Base-by-base conservation (phyloP, 2,329 filamentous ascomycete species). In the Cordyceps cicadae region DNA sequence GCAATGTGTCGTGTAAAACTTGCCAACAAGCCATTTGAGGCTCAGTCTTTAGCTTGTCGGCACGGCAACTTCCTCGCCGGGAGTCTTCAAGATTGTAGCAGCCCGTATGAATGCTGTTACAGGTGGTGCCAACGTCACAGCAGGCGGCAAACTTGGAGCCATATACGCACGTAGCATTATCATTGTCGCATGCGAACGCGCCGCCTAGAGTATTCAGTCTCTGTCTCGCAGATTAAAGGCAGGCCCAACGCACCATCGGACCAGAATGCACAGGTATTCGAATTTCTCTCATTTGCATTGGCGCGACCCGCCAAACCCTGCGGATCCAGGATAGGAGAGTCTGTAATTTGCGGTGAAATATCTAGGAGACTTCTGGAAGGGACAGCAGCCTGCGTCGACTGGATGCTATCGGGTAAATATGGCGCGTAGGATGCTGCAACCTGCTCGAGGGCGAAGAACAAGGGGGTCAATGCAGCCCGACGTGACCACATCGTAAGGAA, bases 181-280 rank as follows among this genome's bases (percentile, higher is more conserved):
- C 29, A 24, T 53, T 5, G 34, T 19, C n/a, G 45, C 11, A 24
- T 48, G 52, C 19, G 46, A 56, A 5, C 17, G 53, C 3, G 19
- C 39, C 51, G n/a, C 46, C 54, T 56, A 11, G 15, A n/a, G 24
- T 24, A 51, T 46, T 61, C 17, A 61, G 29, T n/a, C 17, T 39
- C 4, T 17, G 5, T 51, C 19, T 26, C 37, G 32, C 5, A 32
- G 19, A 17, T n/a, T 4, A 26, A 24, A 8, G 45, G 3, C 19
- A 51, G n/a, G 17, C 29, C 4, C 43, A 34, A 32, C 45, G 19
- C 15, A 61, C 53, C 53, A 57, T 61, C 48, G 9, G 53, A 37
- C 14, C 45, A 61, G 7, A 61, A 61, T 24, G 26, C 59, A 32
- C 59, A 61, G 11, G 59, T 57, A 45, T 61, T 19, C 6, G 59